phyloP scores from a whole-genome alignment of 345 rosid species.

The Eucalyptus cloeziana region DNA sequence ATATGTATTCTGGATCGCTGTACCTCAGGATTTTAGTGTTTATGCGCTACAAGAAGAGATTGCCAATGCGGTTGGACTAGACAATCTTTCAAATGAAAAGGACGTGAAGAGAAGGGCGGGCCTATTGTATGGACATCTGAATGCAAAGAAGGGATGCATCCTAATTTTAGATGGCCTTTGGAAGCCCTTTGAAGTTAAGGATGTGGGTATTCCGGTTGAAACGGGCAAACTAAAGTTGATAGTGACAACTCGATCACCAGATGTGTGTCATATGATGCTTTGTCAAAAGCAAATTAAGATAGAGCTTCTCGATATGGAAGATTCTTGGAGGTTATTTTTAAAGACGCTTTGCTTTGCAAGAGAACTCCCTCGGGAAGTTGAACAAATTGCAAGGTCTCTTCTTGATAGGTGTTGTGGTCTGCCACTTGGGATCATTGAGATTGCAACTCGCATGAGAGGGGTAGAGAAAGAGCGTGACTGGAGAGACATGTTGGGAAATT shows the following conservation, averaged over 20 bases:
- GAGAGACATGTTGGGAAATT: neutral
- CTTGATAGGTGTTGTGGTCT: neutral
- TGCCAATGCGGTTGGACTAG: neutral
- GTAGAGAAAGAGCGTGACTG: neutral
- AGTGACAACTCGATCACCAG: neutral
- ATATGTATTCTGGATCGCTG: neutral
- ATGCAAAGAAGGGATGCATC: neutral
- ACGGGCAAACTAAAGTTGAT: neutral
- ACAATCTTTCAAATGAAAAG: neutral
- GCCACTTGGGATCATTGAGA: conserved; percentile 2
- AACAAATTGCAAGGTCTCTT: neutral
- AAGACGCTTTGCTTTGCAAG: neutral
- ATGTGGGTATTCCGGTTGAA: neutral
- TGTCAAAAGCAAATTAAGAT: neutral
- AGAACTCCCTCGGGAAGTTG: neutral
- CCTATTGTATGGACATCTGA: neutral
- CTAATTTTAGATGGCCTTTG: neutral
- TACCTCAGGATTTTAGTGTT: neutral
- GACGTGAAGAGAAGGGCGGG: neutral
- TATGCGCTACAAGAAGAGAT: neutral
- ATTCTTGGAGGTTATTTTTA: neutral
- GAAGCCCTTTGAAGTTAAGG: neutral
- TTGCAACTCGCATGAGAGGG: conserved; percentile 1
- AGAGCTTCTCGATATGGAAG: neutral
- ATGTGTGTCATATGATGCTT: neutral